phyloP scores from a whole-genome alignment of 345 rosid genomes.

The Viola odorata region DNA sequence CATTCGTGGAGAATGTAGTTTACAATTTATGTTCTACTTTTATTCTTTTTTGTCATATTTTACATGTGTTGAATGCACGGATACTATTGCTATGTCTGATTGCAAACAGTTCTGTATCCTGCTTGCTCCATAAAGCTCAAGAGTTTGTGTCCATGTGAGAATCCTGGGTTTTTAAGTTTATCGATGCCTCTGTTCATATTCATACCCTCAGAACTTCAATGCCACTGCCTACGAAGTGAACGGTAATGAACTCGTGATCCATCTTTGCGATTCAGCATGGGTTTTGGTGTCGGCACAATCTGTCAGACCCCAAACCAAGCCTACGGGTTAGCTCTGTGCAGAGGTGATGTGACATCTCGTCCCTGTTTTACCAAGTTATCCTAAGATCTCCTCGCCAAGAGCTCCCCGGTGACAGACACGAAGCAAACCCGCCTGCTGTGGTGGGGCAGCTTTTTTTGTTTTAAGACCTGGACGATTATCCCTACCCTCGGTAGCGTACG shows the following conservation, averaged over 20 bases:
- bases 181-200: conserved; percentile 38
- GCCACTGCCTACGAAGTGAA: conserved; percentile 16
- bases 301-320: conserved; percentile 20
- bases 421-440: background rate
- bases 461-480: conserved; percentile 10
- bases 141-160: too few species aligned
- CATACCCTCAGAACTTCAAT: conserved; percentile 30
- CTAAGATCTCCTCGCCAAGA: conserved; percentile 6
- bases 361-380: background rate
- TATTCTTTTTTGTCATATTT: too few species aligned
- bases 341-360: conserved; percentile 29
- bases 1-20: too few species aligned
- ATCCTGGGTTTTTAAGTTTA: too few species aligned
- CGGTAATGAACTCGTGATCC: too few species aligned
- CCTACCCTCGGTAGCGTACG: conserved; percentile 6
- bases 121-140: too few species aligned
- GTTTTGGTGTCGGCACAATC: conserved; percentile 21
- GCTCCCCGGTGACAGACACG: background rate
- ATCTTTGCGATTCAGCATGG: conserved; percentile 7
- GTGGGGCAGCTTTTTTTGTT: conserved; percentile 3
- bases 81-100: too few species aligned
- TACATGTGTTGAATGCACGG: too few species aligned
- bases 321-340: conserved; percentile 35
- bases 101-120: too few species aligned
- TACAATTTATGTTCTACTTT: too few species aligned